These are phyloP conservation scores for Camellia japonica DNA, from an alignment of 148 eudicot genomes.

Conservation along the genomic window DNA sequence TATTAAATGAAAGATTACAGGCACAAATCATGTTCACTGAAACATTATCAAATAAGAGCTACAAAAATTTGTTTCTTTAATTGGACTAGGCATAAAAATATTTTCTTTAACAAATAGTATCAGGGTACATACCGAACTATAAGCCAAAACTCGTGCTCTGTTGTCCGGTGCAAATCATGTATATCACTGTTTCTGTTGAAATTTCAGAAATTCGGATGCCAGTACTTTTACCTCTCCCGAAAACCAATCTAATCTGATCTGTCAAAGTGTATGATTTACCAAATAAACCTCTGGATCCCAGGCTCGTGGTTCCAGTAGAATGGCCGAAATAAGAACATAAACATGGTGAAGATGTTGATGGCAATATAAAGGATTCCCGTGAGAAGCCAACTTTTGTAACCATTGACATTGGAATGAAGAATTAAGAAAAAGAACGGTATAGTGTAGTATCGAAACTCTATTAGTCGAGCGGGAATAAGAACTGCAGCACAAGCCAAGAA, in stretches of 20 bases:
- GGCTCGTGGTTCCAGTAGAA: conserved; percentile 24
- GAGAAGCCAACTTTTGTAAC: conserved; percentile 51
- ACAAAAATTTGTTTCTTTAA: too few relatives aligned
- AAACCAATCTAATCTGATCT: too few relatives aligned
- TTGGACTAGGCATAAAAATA: too few relatives aligned
- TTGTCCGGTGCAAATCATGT: neutral
- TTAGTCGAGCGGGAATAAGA: conserved; percentile 78
- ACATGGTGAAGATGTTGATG: conserved; percentile 70
- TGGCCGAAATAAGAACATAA: conserved; percentile 80
- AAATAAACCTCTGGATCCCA: conserved; percentile 23
- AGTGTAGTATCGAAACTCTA: conserved; percentile 94
- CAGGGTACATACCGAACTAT: neutral
- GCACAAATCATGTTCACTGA: too few relatives aligned
- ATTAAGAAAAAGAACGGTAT: conserved; percentile 79
- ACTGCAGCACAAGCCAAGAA: conserved; percentile 70
- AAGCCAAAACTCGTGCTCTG: neutral
- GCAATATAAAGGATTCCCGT: conserved; percentile 46
- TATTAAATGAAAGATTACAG: too few relatives aligned
- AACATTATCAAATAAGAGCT: too few relatives aligned
- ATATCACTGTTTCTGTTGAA: neutral
- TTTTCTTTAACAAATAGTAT: too few relatives aligned
- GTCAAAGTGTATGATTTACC: neutral
- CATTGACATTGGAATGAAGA: conserved; percentile 47
- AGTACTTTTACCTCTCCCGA: too few relatives aligned
- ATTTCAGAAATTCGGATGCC: neutral